Conservation (phyloP, 2,329 filamentous ascomycete genomes). For the Didymella keratinophila region DNA sequence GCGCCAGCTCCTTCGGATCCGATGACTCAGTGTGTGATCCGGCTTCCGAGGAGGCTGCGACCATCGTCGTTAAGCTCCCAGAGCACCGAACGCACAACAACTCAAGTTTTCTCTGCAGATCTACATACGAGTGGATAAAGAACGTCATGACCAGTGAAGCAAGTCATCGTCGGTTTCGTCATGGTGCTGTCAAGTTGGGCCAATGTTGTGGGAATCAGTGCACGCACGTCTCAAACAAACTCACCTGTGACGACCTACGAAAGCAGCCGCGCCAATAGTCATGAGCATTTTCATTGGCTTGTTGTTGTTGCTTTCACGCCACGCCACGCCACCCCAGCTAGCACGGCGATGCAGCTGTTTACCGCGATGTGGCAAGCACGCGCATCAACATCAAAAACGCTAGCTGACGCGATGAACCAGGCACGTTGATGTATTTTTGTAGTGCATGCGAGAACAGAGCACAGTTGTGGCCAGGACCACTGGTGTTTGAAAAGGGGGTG, state of each 20-base stretch:
- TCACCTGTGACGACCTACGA: not conserved
- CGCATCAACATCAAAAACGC: not conserved
- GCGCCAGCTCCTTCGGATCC: not conserved
- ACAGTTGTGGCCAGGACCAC: conserved; percentile 14
- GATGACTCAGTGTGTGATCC: not conserved
- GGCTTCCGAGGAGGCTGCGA: not conserved
- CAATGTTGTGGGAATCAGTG: not conserved
- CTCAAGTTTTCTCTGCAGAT: no score
- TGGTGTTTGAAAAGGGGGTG: conserved; percentile 23
- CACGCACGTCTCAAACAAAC: not conserved
- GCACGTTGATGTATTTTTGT: not conserved
- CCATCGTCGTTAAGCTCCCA: not conserved
- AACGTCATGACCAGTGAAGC: not conserved
- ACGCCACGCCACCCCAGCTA: not conserved
- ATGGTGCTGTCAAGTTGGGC: not conserved
- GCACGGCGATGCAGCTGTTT: not conserved
- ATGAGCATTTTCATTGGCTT: conserved; percentile 1
- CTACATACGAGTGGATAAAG: not conserved
- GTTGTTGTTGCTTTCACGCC: not conserved
- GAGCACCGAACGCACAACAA: not conserved
- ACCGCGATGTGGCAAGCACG: not conserved
- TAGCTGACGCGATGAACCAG: not conserved
- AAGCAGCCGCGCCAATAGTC: not conserved
- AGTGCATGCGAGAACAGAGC: conserved; percentile 11
- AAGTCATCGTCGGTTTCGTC: not conserved